Percentiles rank a stretch among this genome's conserved stretches.
Conservation (phyloP, 2,329 filamentous ascomycete species). For the Claviceps cyperi region DNA sequence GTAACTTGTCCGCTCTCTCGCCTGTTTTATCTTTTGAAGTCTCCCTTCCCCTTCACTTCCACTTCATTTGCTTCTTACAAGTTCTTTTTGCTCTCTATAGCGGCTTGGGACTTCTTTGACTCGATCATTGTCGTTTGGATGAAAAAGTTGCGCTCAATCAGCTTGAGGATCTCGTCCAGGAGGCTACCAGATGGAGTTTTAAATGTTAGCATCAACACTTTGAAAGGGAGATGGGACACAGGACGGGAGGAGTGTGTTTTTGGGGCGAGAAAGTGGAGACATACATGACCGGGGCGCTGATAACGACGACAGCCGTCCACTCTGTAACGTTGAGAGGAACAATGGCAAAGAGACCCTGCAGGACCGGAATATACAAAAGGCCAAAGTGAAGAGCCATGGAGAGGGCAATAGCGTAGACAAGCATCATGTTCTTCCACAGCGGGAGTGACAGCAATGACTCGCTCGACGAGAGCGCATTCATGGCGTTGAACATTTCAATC, state of each 20-base stretch:
- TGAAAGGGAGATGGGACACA: not conserved
- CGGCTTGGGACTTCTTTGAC: conserved; percentile 21
- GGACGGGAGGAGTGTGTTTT: not conserved
- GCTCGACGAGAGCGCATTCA: conserved; percentile 92
- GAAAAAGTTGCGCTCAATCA: conserved; percentile 55
- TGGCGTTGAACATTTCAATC: conserved; percentile 98
- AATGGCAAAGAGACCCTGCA: conserved; percentile 83
- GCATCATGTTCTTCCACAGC: conserved; percentile 97
- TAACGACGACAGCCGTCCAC: conserved; percentile 80
- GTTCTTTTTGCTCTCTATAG: conserved; percentile 37
- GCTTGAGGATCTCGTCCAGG: conserved; percentile 75
- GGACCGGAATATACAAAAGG: conserved; percentile 78
- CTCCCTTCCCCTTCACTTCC: not conserved
- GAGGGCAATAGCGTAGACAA: conserved; percentile 83
- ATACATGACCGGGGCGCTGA: conserved; percentile 88
- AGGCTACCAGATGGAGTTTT: conserved; percentile 31
- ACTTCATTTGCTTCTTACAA: conserved; percentile 22
- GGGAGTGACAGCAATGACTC: conserved; percentile 88
- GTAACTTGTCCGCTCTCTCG: not conserved
- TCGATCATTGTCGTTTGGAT: conserved; percentile 31
- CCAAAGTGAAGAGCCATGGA: conserved; percentile 94
- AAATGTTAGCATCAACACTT: conserved; percentile 11
- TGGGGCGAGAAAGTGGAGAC: conserved; percentile 21
- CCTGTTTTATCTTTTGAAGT: not conserved
- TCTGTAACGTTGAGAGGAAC: conserved; percentile 72